Base-by-base conservation (phyloP, 2,329 filamentous ascomycete species). In the Diaporthe aspalathi region DNA sequence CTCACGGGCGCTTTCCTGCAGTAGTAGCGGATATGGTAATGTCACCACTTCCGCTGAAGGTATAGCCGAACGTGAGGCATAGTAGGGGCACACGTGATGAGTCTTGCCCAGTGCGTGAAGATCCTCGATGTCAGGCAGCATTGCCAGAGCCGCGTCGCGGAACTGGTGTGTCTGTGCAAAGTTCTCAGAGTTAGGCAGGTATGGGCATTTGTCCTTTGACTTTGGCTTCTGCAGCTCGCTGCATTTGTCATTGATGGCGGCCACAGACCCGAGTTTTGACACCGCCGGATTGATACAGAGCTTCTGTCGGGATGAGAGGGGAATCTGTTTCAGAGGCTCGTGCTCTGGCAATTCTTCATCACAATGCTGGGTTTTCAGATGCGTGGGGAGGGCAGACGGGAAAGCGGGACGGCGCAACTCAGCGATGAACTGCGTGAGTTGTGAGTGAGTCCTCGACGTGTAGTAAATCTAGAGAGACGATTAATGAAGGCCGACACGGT, bases 191-290 rank as follows among this genome's bases (percentile, higher is more conserved):
- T 86, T 92, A 0, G 94, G 94, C 17, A 97, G 84, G 77, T 91
- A 97, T 0, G 88, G 83, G 78, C 96, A 99, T 75, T 91, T 90
- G 16, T 91, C 87, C 69, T 88, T 85, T 1, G 89, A 83, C 70
- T 88, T 87, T 0, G 93, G 84, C 79, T 97, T 92, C 78, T 99
- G 96, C 29, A 99, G 84, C 77, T 99, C 96, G 8, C 95, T 85
- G 77, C 96, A 99, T 16, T 92, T 89, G 79, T 99, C 96, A 77
- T 98, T 99, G 82, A 99, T 97, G 7, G 94, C 94, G 0, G 93
- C 91, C 1, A 92, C 85, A 0, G 89, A 89, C 52, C 88, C 87
- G 2, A 98, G 88, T 16, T 88, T 89, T 29, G 88, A 86, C 1
- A 99, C 95, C 38, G 91, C 88, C 0, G 92, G 89, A 75, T 99